A percentile compares a stretch with the other conserved stretches of the same genome.
These are phyloP conservation scores for Phytopythium chamaehyphon DNA, from an alignment of 352 stramenopile species.

Conservation along the genomic window DNA sequence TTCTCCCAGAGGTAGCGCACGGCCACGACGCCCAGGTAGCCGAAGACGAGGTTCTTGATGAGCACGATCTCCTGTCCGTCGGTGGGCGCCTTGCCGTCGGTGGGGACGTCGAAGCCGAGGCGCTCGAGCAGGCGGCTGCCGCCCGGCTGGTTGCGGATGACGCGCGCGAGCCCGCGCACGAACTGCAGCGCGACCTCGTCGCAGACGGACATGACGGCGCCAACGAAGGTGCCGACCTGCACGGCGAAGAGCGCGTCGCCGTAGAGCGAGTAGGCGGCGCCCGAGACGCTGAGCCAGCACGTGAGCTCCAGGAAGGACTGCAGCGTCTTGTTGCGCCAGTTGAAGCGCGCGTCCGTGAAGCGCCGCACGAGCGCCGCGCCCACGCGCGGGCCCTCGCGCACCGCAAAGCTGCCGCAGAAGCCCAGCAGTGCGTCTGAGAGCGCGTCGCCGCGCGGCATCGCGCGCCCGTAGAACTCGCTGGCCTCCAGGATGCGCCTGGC, in stretches of 20 bases:
- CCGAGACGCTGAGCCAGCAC: constrained; percentile 70
- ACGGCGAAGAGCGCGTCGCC: constrained; percentile 53
- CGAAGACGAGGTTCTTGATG: constrained; percentile 80
- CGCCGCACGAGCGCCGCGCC: constrained; percentile 44
- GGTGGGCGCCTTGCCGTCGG: constrained; percentile 60
- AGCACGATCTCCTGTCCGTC: constrained; percentile 62
- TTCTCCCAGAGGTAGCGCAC: constrained; percentile 61
- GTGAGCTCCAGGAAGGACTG: constrained; percentile 79
- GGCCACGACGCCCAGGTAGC: constrained; percentile 60
- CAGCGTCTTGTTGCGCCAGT: constrained; percentile 80
- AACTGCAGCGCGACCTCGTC: constrained; percentile 75
- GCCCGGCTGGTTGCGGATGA: constrained; percentile 69
- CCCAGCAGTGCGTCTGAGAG: constrained; percentile 50
- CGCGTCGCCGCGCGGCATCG: constrained; percentile 43
- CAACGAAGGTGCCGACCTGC: constrained; percentile 69
- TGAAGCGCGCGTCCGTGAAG: constrained; percentile 73
- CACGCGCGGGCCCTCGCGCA: constrained; percentile 48
- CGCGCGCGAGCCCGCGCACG: constrained; percentile 47
- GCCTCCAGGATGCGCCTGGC: constrained; percentile 40
- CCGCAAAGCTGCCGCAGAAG: constrained; percentile 58
- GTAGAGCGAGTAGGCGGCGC: constrained; percentile 55
- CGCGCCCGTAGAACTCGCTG: constrained; percentile 51
- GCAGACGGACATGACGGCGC: constrained; percentile 76
- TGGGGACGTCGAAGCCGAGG: constrained; percentile 69
- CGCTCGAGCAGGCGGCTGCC: constrained; percentile 49